Evolutionary conservation across 768 basidiomycete genomes (phyloP), one percentile per base, ranked within the genome.

Genomic region (Pulveroboletus sp.): DNA sequence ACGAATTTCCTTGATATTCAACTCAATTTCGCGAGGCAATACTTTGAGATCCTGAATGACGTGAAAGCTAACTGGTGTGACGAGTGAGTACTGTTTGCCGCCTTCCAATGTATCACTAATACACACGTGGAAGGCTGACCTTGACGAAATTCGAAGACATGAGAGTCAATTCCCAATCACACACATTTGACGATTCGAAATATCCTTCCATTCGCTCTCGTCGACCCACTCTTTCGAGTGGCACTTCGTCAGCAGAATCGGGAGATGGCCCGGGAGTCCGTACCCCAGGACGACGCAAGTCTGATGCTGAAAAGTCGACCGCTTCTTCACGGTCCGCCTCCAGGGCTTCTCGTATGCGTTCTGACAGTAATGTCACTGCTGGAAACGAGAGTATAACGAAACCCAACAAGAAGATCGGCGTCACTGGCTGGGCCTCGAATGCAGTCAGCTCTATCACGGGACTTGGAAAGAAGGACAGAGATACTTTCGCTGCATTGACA

Each of bases 1-100:
- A 80, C 81, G 4, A 66, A 70, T 5, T 80, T 94, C 60, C 70
- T 96, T 31, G 84, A 93, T 43, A 69, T 80, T 10, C 85, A 95
- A 57, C 68, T 86, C 40, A 81, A 82, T 44, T 94, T 83, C 58
- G 84, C 83, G 15, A 77, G 79, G 53, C 79, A 86, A 52, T 88
- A 89, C 59, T 68, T 83, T 15, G 82, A 84, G n/a, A 78, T 88
- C 9, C 66, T 96, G 58, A 75, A 77, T 39, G 86, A 89, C 30
- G 78, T 84, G 42, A 83, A 79, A 59, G 68, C 71, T 0, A 75
- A 76, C 8, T 94, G 90, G 91, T 73, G 76, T 37, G 74, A 78
- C 50, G 76, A 76, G 86, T 89, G 52, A 45, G 79, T 71, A 17
- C 7, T 30, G 39, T 13, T 43, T 37, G 27, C 32, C 33, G 28